Evolutionary conservation across 768 basidiomycete genomes (phyloP).

Genomic region (Phaeolepiota aurea): DNA sequence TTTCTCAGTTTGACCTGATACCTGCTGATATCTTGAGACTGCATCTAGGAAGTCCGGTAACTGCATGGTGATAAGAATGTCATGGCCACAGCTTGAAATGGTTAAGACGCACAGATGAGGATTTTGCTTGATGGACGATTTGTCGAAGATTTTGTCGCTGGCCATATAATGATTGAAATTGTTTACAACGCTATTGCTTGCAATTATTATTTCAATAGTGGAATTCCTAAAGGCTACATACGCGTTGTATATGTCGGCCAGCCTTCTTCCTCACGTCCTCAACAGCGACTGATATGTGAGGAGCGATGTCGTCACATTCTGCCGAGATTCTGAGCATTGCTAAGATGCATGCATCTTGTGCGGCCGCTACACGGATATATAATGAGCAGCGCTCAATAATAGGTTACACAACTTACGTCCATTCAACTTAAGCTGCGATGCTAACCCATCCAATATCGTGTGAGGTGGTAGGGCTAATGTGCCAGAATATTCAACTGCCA

Average conservation of each 20-base stretch:
- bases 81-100: constrained; percentile 1
- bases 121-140: constrained; percentile 38
- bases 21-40: constrained; percentile 26
- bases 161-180: constrained; percentile 46
- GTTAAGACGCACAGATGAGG: constrained; percentile 43
- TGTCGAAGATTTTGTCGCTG: constrained; percentile 36
- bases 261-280: constrained; percentile 31
- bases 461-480: constrained; percentile 10
- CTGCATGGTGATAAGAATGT: constrained; percentile 25
- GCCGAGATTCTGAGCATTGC: constrained; percentile 62
- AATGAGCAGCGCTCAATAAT: neutral
- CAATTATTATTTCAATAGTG: no score
- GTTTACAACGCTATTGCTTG: constrained; percentile 72
- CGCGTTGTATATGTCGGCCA: constrained; percentile 50
- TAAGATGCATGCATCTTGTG: constrained; percentile 68
- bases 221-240: constrained; percentile 17
- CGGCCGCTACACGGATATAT: constrained; percentile 41
- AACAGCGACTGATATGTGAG: constrained; percentile 33
- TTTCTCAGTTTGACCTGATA: constrained; percentile 4
- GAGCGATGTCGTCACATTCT: constrained; percentile 47
- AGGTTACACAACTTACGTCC: constrained; percentile 7
- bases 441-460: constrained; percentile 9
- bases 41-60: constrained; percentile 63
- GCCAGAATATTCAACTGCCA: constrained; percentile 34
- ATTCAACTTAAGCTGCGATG: constrained; percentile 13